Base-by-base conservation (phyloP, 768 basidiomycete genomes). In the Boletus rubescentipes region DNA sequence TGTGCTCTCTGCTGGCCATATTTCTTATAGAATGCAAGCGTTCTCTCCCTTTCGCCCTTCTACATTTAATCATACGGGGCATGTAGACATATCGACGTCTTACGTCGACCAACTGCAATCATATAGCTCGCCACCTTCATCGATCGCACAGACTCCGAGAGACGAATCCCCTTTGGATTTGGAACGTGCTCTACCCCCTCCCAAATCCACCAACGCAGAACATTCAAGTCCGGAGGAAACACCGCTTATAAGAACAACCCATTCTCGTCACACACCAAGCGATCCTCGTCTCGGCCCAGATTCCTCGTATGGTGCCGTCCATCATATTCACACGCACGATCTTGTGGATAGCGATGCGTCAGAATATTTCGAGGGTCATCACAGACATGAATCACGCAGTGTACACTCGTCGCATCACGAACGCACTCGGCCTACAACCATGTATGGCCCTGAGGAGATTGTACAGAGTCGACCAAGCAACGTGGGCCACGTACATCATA, bases 1-100 rank as follows among this genome's bases (percentile, higher is more conserved):
- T 91, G 15, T 71, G 69, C 23, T 87, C 89, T 0, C 66, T 93
- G 12, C 69, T 92, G 40, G 59, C 75, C 11, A 93, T 93, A 35
- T 93, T 93, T 67, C 68, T 90, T 6, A 72, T 93, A 30, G 91
- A 93, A 82, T 92, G 91, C 87, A 66, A 35, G 87, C 74, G 1
- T 55, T 30, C 31, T 59, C 15, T 15, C 51, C n/a, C 0, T 11
- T 12, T 36, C 15, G 1, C 14, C 29, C 16, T 16, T 56, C 38
- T 21, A 12, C 5, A 9, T 7, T 32, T 54, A 15, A 59, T 39
- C 16, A 32, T 6, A 14, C 3, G 4, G 26, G 23, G 14, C 32
- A 12, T 39, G n/a, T 61, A 92, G 91, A 89, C 62, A 68, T 82
- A 41, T 91, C 89, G 18, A 89, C 86, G 0, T 79, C 86, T 3